phyloP scores from a whole-genome alignment of 176 grass and related monocot genomes.

The Musa itinerans region DNA sequence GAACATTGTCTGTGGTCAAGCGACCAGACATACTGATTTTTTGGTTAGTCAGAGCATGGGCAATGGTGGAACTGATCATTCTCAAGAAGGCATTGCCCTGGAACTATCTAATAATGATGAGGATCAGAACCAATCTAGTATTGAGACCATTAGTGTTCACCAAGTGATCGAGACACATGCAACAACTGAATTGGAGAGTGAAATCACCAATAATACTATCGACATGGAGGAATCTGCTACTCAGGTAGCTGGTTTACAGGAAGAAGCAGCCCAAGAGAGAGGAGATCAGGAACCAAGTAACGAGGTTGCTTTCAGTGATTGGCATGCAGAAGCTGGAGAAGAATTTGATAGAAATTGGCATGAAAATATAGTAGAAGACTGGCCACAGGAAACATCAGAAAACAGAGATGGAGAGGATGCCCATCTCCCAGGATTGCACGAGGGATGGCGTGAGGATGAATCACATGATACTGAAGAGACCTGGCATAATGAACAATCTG shows the following conservation, averaged over 20 bases:
- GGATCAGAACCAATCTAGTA: slow-evolving; percentile 28
- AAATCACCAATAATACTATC: slow-evolving; percentile 26
- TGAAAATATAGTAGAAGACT: slow-evolving; percentile 35
- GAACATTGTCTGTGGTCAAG: slow-evolving; percentile 65
- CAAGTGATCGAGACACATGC: slow-evolving; percentile 20
- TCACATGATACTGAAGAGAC: slow-evolving; percentile 47
- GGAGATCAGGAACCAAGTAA: slow-evolving; percentile 31
- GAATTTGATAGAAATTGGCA: slow-evolving; percentile 43
- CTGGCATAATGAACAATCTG: slow-evolving; percentile 51
- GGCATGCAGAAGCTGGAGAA: slow-evolving; percentile 44
- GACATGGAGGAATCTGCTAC: slow-evolving; percentile 28
- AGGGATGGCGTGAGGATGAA: slow-evolving; percentile 60
- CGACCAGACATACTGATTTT: slow-evolving; percentile 39
- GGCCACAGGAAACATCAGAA: slow-evolving; percentile 30
- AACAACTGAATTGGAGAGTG: slow-evolving; percentile 37
- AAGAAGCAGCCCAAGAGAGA: slow-evolving; percentile 29
- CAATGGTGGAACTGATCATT: slow-evolving; percentile 32
- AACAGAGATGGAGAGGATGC: slow-evolving; percentile 29
- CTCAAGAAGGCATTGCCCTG: slow-evolving; percentile 25
- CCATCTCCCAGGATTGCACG: slow-evolving; percentile 47
- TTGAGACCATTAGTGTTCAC: slow-evolving; percentile 22
- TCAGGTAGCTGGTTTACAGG: slow-evolving; percentile 33
- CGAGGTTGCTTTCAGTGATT: slow-evolving; percentile 3
- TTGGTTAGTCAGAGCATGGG: slow-evolving; percentile 37
- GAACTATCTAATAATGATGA: slow-evolving; percentile 30